phyloP scores from a whole-genome alignment of 345 rosid genomes.

The Eutrema japonicum region DNA sequence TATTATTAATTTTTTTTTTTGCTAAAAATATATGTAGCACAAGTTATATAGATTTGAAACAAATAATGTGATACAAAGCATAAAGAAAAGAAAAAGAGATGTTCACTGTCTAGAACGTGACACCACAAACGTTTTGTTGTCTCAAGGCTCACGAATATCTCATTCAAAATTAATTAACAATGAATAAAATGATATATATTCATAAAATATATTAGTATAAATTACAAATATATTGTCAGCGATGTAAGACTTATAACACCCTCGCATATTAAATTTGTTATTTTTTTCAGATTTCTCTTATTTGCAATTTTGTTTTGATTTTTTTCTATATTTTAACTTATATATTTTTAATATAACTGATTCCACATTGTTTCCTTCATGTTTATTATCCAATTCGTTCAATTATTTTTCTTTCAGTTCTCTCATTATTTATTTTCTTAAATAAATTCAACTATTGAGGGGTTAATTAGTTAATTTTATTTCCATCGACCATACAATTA shows the following conservation, averaged over 20 bases:
- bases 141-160: conserved; percentile 14
- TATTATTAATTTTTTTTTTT: no score
- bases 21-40: not conserved
- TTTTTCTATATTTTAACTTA: no score
- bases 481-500: not conserved
- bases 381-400: no score
- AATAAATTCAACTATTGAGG: not conserved
- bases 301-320: no score
- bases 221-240: not conserved
- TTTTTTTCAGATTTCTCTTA: no score
- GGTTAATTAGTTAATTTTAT: not conserved
- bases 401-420: no score
- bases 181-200: not conserved
- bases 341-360: no score
- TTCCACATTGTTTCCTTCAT: no score
- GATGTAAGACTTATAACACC: not conserved
- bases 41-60: not conserved
- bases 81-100: conserved; percentile 8
- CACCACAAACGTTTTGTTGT: conserved; percentile 12
- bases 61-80: conserved; percentile 11
- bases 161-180: conserved; percentile 4
- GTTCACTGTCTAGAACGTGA: conserved; percentile 9
- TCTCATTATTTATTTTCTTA: not conserved
- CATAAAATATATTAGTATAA: not conserved
- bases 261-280: not conserved